Base-by-base conservation (phyloP, 2,329 filamentous ascomycete genomes). In the Diplodia sapinea region DNA sequence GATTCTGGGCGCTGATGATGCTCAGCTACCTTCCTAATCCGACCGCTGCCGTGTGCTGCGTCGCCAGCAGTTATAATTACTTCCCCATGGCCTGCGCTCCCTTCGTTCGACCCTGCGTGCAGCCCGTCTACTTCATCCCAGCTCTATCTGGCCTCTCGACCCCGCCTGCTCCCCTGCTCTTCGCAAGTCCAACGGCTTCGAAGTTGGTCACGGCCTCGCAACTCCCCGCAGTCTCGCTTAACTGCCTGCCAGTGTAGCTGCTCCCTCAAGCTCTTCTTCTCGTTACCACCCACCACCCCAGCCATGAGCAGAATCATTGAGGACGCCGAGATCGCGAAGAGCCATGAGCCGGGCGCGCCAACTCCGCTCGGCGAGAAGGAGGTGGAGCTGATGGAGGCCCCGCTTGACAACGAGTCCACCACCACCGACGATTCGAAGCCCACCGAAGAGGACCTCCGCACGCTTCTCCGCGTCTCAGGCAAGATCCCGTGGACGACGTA, bases 401-500 rank as follows among this genome's bases (percentile, higher is more conserved):
- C 70, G 54, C 70, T 69, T 33, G 65, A 69, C 50, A 72, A 70
- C 68, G 62, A 71, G 50, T 65, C 56, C 20, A 65, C 63, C 17
- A 65, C 70, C 3, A 70, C 70, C 12, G 72, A 75, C 68, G 74
- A 77, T 64, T 76, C 76, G 63, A 75, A 76, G 49, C 88, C 88
- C 2, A 90, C 87, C 7, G 84, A 86, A 38, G 87, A 90, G 74
- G 88, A 91, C 69, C 77, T 88, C 69, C 75, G 70, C 15, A 88
- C 86, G 0, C 84, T 91, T n/a, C 85, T 83, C 61, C 86, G 87
- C 73, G 85, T 91, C 26, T 86, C 88, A 13, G 88, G 87, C 71
- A 83, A 83, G 74, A 86, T 93, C 69, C 87, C 88, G 59, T 88
- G 85, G 84, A 80, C 84, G 66, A 85, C 89, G 68, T 93, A 88